Evolutionary conservation across 2,329 filamentous ascomycete species (phyloP).

Genomic region (Cordyceps farinosa): DNA sequence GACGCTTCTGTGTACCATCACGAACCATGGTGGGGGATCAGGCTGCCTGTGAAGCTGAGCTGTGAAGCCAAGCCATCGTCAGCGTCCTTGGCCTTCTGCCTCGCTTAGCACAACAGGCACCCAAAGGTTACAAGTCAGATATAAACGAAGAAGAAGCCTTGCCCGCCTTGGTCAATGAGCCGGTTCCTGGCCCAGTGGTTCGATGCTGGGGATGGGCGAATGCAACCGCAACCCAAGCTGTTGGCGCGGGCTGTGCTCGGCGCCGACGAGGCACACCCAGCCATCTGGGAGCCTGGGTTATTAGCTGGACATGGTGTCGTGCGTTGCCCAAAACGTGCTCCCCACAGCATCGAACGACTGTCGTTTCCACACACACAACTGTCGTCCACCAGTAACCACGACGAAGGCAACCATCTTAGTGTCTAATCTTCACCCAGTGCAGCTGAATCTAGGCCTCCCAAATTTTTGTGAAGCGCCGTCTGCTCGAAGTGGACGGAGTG

Average conservation of each 20-base stretch:
- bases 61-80: not conserved
- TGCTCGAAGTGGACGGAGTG: not conserved
- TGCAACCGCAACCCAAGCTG: not conserved
- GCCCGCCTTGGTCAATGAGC: not conserved
- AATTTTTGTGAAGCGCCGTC: not conserved
- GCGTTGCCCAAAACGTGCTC: not conserved
- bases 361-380: not conserved
- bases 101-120: not conserved
- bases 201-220: not conserved
- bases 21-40: too few species aligned
- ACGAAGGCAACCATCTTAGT: not conserved
- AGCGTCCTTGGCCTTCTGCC: not conserved
- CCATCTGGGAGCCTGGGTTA: not conserved
- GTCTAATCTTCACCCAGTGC: not conserved
- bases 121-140: not conserved
- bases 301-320: not conserved
- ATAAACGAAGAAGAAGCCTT: not conserved
- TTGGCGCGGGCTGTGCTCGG: not conserved
- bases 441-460: not conserved
- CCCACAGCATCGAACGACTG: slow-evolving; percentile 7
- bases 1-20: too few species aligned
- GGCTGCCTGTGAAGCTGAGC: too few species aligned
- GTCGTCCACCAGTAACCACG: not conserved
- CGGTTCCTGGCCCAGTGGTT: not conserved
- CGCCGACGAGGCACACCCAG: not conserved